Evolutionary conservation across 1,284 basidiomycete genomes (phyloP).

Genomic region (Tylopilus sp.): DNA sequence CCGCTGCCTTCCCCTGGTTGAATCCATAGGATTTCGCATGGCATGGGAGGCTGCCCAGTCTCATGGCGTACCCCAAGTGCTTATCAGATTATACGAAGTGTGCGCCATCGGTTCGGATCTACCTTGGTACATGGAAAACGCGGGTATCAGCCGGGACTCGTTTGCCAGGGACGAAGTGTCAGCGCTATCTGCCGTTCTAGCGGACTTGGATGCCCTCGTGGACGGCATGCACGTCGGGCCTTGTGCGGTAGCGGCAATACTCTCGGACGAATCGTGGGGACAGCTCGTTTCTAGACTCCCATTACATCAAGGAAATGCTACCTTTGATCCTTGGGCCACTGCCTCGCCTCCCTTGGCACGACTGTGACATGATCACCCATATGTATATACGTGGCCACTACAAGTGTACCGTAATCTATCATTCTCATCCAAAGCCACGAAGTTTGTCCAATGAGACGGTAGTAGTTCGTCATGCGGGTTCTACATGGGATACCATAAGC

Average conservation of each 20-base stretch:
- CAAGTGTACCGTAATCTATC: too few species aligned
- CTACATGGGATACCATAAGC: too few species aligned
- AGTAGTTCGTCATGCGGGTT: too few species aligned
- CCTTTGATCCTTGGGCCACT: slow-evolving; percentile 5
- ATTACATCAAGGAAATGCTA: slow-evolving; percentile 2
- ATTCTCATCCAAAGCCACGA: too few species aligned
- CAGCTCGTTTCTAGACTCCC: slow-evolving; percentile 1
- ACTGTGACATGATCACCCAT: slow-evolving; percentile 1
- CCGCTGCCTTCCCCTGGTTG: slow-evolving; percentile 2
- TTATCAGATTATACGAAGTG: slow-evolving; percentile 1
- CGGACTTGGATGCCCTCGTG: slow-evolving; percentile 2
- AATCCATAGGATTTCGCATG: slow-evolving; percentile 7
- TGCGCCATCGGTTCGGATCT: slow-evolving; percentile 6
- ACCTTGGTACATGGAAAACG: slow-evolving; percentile 10
- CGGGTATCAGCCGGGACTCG: not conserved
- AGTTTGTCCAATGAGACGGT: too few species aligned
- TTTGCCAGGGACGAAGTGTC: slow-evolving; percentile 6
- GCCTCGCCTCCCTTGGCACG: not conserved
- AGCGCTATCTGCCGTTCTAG: not conserved
- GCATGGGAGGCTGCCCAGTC: slow-evolving; percentile 4
- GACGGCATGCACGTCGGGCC: slow-evolving; percentile 4
- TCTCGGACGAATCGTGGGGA: slow-evolving; percentile 7
- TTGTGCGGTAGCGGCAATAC: slow-evolving; percentile 3
- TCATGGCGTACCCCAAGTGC: not conserved
- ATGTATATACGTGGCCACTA: too few species aligned